These are phyloP conservation scores for Naganishia friedmannii DNA, from an alignment of 768 basidiomycete species.

Conservation along the genomic window DNA sequence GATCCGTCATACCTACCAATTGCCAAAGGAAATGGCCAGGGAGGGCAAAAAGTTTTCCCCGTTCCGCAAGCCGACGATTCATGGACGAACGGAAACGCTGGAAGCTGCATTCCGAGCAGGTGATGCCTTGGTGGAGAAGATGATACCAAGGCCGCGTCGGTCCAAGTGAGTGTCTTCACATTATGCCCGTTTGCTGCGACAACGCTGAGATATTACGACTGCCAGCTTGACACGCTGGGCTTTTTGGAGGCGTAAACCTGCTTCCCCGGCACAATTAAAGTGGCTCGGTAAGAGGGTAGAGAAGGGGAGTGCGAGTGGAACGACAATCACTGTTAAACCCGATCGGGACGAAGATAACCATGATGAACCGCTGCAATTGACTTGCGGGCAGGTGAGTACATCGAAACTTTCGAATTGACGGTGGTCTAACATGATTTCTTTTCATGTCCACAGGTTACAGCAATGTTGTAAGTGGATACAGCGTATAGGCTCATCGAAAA, in stretches of 20 bases:
- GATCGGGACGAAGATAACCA: not conserved
- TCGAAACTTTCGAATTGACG: not conserved
- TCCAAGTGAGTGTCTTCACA: conserved; percentile 36
- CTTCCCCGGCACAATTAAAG: conserved; percentile 36
- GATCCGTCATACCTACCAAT: conserved; percentile 35
- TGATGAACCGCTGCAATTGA: not conserved
- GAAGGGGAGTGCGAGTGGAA: too few relatives aligned
- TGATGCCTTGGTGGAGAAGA: conserved; percentile 38
- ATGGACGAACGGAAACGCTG: conserved; percentile 39
- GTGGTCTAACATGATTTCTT: not conserved
- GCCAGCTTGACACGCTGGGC: conserved; percentile 40
- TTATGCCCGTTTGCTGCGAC: not conserved
- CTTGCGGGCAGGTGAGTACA: conserved; percentile 7
- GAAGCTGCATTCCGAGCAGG: conserved; percentile 41
- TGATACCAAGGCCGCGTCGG: conserved; percentile 34
- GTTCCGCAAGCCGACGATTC: conserved; percentile 20
- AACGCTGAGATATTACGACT: not conserved
- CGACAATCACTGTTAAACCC: not conserved
- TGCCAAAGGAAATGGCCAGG: conserved; percentile 29
- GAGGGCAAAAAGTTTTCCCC: conserved; percentile 26
- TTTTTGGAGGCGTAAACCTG: conserved; percentile 38
- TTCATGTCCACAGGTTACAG: not conserved
- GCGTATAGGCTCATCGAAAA: not conserved
- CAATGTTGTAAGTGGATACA: conserved; percentile 20
- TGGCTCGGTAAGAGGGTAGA: conserved; percentile 34